phyloP scores from a whole-genome alignment of 2,329 filamentous ascomycete species.

The Chaetomium globosum region DNA sequence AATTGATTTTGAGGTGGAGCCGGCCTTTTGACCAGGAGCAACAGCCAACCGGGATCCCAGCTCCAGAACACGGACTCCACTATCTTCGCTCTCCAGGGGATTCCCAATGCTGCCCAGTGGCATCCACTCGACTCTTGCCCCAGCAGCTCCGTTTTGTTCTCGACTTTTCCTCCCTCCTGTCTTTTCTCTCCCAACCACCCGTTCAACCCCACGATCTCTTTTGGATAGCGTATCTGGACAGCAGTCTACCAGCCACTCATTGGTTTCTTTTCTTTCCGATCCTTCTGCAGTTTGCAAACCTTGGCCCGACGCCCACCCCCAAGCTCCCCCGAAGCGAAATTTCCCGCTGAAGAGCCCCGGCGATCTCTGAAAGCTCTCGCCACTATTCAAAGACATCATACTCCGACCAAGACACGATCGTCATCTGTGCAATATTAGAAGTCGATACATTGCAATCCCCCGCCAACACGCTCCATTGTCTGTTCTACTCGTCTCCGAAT shows the following conservation, averaged over 20 bases:
- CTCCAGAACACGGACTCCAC: conserved; percentile 2
- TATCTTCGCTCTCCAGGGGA: neutral
- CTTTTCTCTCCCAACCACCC: conserved; percentile 16
- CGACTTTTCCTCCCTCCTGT: neutral
- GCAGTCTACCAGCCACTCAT: conserved; percentile 19
- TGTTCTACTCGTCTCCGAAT: neutral
- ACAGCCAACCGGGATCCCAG: conserved; percentile 18
- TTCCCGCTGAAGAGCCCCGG: neutral
- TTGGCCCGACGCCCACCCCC: conserved; percentile 15
- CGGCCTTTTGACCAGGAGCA: neutral
- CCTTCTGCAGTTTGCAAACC: neutral
- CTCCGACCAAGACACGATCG: conserved; percentile 12
- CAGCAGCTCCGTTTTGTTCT: conserved; percentile 13
- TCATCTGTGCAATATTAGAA: conserved; percentile 4
- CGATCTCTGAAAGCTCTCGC: neutral
- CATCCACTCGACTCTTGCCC: neutral
- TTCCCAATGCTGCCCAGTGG: neutral
- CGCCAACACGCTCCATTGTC: neutral
- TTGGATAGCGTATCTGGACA: conserved; percentile 11
- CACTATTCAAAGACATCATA: neutral
- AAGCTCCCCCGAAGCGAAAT: conserved; percentile 1
- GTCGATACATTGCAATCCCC: neutral
- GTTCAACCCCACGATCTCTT: conserved; percentile 22
- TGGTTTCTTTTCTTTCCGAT: conserved; percentile 19
- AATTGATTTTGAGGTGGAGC: conserved; percentile 20